Conservation (phyloP, 805 yeast species). For the Metschnikowia lunata region DNA sequence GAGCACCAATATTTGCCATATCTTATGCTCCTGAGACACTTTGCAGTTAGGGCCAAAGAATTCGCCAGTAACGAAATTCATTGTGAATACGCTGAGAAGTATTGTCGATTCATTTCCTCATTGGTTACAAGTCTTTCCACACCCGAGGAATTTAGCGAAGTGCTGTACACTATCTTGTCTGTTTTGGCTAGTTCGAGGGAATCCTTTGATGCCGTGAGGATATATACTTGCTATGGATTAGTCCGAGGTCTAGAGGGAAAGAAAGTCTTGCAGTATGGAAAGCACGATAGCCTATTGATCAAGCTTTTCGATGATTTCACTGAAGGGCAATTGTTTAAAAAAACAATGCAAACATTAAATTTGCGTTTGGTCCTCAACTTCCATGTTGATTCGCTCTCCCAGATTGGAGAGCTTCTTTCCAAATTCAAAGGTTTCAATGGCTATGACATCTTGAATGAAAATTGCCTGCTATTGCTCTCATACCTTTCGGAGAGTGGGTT, state of each 20-base stretch:
- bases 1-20: conserved; percentile 51
- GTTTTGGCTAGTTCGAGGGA: conserved; percentile 46
- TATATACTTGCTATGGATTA: conserved; percentile 56
- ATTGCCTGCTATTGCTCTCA: conserved; percentile 18
- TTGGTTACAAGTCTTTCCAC: conserved; percentile 28
- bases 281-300: conserved; percentile 23
- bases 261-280: conserved; percentile 23
- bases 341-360: conserved; percentile 47
- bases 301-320: conserved; percentile 31
- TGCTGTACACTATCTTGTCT: conserved; percentile 31
- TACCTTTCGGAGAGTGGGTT: conserved; percentile 10
- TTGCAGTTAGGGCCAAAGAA: conserved; percentile 34
- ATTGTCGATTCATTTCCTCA: conserved; percentile 43
- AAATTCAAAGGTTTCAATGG: conserved; percentile 41
- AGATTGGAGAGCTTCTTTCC: conserved; percentile 26
- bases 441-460: conserved; percentile 16
- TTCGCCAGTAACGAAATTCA: conserved; percentile 22
- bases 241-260: conserved; percentile 43
- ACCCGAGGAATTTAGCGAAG: conserved; percentile 21
- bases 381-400: conserved; percentile 18
- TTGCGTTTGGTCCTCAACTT: conserved; percentile 43
- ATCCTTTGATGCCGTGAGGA: conserved; percentile 66
- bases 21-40: conserved; percentile 60
- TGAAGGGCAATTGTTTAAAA: conserved; percentile 54
- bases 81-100: conserved; percentile 57